A percentile compares a stretch with the other conserved stretches of the same genome.
These are phyloP conservation scores for Hyaloscypha hepaticicola DNA, from an alignment of 495 filamentous ascomycete species.

Conservation along the genomic window DNA sequence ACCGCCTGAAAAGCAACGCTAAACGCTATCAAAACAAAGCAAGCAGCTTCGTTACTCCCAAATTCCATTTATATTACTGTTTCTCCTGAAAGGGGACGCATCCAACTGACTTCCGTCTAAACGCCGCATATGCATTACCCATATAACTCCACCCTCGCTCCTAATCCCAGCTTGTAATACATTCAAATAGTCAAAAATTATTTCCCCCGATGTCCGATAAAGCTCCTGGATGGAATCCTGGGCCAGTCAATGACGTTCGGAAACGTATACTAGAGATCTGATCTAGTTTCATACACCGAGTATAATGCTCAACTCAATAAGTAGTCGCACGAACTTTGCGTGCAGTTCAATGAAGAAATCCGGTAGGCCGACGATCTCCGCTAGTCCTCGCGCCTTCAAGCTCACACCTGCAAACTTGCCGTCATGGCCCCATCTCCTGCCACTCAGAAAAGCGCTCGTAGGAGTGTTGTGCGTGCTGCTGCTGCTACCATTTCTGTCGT, in stretches of 20 bases:
- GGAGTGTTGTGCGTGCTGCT: slow-evolving; percentile 40
- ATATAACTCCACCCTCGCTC: not conserved
- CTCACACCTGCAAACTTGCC: slow-evolving; percentile 46
- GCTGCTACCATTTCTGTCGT: slow-evolving; percentile 22
- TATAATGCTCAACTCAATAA: slow-evolving; percentile 56
- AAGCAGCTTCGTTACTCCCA: not conserved
- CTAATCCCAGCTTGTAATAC: too few species aligned
- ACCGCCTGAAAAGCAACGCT: slow-evolving; percentile 15
- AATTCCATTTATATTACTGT: not conserved
- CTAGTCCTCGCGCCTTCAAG: slow-evolving; percentile 71
- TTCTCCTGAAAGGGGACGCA: not conserved
- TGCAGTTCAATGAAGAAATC: slow-evolving; percentile 90
- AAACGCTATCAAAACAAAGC: slow-evolving; percentile 19
- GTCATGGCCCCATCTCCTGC: slow-evolving; percentile 57
- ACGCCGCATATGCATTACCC: not conserved
- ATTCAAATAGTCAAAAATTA: not conserved
- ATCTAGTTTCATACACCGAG: slow-evolving; percentile 14
- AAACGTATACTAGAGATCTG: not conserved
- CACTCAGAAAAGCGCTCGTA: slow-evolving; percentile 63
- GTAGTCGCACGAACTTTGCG: slow-evolving; percentile 69
- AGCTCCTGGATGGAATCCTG: not conserved
- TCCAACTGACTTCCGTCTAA: not conserved
- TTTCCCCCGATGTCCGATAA: not conserved
- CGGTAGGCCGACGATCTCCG: slow-evolving; percentile 81
- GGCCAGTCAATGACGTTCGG: not conserved